Percentiles rank a stretch among this genome's conserved stretches.
These are phyloP conservation scores for Ogataea siamensis DNA, from an alignment of 805 yeast genomes.

Conservation along the genomic window DNA sequence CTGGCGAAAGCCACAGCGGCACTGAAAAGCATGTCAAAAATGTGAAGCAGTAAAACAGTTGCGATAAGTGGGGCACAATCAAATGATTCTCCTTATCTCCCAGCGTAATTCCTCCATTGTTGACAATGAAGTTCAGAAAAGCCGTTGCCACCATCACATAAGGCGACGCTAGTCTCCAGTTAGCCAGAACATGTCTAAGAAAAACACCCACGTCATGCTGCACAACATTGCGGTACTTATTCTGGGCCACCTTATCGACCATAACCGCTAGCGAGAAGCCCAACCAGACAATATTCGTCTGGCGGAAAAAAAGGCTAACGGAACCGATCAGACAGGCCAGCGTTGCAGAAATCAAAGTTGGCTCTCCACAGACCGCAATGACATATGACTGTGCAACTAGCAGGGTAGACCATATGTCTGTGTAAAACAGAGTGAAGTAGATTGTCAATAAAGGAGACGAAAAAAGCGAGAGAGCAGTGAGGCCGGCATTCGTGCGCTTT, in stretches of 20 bases:
- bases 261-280: conserved; percentile 55
- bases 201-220: conserved; percentile 24
- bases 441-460: conserved; percentile 71
- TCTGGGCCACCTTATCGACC: conserved; percentile 48
- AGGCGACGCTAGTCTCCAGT: conserved; percentile 41
- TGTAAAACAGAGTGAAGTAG: conserved; percentile 78
- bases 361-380: conserved; percentile 16
- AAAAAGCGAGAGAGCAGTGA: conserved; percentile 33
- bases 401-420: conserved; percentile 90
- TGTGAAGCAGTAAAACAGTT: conserved; percentile 71
- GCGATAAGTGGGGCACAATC: conserved; percentile 70
- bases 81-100: conserved; percentile 90
- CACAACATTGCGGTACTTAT: conserved; percentile 29
- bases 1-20: conserved; percentile 67
- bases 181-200: conserved; percentile 33
- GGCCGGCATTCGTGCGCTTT: conserved; percentile 15
- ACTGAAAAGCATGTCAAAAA: conserved; percentile 64
- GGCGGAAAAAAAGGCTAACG: conserved; percentile 72
- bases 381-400: conserved; percentile 57
- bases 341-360: conserved; percentile 14
- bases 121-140: conserved; percentile 56
- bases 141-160: conserved; percentile 48
- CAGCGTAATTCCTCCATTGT: conserved; percentile 81
- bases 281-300: conserved; percentile 89
- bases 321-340: conserved; percentile 57